A percentile compares a stretch with the other conserved stretches of the same genome.
phyloP scores from a whole-genome alignment of 2,329 filamentous ascomycete species.

The Fusarium globosum region DNA sequence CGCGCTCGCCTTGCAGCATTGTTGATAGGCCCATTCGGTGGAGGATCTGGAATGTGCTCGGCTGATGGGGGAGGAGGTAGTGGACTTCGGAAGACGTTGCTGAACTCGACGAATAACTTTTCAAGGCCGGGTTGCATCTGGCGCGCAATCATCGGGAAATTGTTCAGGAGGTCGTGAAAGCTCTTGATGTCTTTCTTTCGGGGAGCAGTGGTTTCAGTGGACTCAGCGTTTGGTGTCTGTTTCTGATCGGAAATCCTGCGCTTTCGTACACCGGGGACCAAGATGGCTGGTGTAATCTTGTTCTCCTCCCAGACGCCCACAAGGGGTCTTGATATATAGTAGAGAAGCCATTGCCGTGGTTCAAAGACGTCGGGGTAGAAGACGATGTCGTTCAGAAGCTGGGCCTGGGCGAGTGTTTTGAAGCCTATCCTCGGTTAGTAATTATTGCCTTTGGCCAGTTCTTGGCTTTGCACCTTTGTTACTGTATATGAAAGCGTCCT shows the following conservation, averaged over 20 bases:
- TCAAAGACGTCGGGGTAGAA: constrained; percentile 93
- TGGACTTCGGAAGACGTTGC: constrained; percentile 84
- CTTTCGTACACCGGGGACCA: constrained; percentile 59
- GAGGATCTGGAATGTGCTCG: constrained; percentile 67
- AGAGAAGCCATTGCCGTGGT: constrained; percentile 92
- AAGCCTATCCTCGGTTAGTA: constrained; percentile 71
- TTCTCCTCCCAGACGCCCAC: constrained; percentile 84
- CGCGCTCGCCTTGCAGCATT: constrained; percentile 66
- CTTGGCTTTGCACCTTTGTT: constrained; percentile 79
- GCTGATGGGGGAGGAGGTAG: constrained; percentile 79
- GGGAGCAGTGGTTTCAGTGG: constrained; percentile 56
- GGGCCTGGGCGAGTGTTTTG: constrained; percentile 89
- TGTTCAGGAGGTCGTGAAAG: constrained; percentile 88
- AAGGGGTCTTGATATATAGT: constrained; percentile 92
- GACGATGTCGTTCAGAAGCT: constrained; percentile 82
- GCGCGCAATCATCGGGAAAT: constrained; percentile 94
- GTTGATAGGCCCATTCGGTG: constrained; percentile 66
- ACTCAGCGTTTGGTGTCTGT: constrained; percentile 51
- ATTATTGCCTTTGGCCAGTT: neutral
- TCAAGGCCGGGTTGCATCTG: constrained; percentile 97
- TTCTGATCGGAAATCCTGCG: constrained; percentile 53
- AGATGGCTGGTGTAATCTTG: constrained; percentile 74
- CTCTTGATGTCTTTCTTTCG: constrained; percentile 90
- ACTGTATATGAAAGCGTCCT: constrained; percentile 91
- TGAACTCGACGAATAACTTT: constrained; percentile 89